Percentiles rank a stretch among this genome's conserved stretches.
phyloP scores from a whole-genome alignment of 306 rosid genomes.

The Cicer arietinum region DNA sequence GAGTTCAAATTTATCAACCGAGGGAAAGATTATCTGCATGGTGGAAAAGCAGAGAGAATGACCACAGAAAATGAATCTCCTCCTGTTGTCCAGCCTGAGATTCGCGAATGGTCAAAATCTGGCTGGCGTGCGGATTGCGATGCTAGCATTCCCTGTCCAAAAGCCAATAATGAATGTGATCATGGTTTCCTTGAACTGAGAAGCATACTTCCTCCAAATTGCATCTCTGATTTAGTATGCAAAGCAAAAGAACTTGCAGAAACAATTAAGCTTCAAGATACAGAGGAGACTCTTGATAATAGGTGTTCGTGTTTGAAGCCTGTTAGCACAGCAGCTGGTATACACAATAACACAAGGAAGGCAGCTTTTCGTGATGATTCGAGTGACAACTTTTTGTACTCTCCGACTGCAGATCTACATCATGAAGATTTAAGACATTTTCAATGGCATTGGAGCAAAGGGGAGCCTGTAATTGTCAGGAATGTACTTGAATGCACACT shows the following conservation, averaged over 20 bases:
- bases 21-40: constrained; percentile 64
- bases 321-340: constrained; percentile 16
- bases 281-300: constrained; percentile 33
- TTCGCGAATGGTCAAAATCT: constrained; percentile 47
- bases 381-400: constrained; percentile 65
- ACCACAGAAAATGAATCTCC: background rate
- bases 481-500: constrained; percentile 72
- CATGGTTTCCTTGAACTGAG: constrained; percentile 64
- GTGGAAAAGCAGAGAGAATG: background rate
- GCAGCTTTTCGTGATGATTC: constrained; percentile 74
- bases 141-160: constrained; percentile 73
- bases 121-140: constrained; percentile 63
- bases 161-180: constrained; percentile 55
- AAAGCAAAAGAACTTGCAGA: constrained; percentile 62
- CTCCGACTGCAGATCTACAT: constrained; percentile 63
- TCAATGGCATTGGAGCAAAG: constrained; percentile 81
- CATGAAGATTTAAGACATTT: constrained; percentile 66
- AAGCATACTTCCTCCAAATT: constrained; percentile 51
- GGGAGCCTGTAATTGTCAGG: constrained; percentile 86
- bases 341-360: constrained; percentile 46
- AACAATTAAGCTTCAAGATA: constrained; percentile 44
- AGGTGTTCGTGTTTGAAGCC: constrained; percentile 58
- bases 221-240: constrained; percentile 55
- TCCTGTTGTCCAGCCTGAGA: constrained; percentile 3
- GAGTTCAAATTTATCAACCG: constrained; percentile 40